These are phyloP conservation scores for Sungouiozyma intestinalis DNA, from an alignment of 805 yeast genomes.

Conservation along the genomic window DNA sequence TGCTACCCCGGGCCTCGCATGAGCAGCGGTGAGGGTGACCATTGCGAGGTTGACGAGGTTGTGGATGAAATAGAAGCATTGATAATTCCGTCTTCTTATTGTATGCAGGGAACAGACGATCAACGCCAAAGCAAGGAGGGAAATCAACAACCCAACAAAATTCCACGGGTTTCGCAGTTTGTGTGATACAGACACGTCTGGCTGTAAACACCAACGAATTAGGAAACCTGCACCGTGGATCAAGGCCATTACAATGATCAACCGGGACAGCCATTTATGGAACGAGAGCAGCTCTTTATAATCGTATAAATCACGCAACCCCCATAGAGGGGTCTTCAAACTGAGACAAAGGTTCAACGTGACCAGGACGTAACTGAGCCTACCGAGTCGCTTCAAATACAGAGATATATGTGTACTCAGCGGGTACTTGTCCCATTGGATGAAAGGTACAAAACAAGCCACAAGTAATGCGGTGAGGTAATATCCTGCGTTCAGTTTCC, in stretches of 20 bases:
- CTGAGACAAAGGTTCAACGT: constrained; percentile 49
- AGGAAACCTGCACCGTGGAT: constrained; percentile 47
- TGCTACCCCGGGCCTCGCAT: constrained; percentile 62
- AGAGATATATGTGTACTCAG: constrained; percentile 17
- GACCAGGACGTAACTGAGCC: constrained; percentile 47
- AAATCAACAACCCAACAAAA: constrained; percentile 41
- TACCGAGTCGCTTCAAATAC: constrained; percentile 47
- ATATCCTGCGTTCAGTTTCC: constrained; percentile 25
- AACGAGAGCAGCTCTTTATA: constrained; percentile 46
- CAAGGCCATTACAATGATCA: constrained; percentile 36
- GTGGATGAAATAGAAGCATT: constrained; percentile 47
- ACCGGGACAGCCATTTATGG: constrained; percentile 65
- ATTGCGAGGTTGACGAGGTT: constrained; percentile 38
- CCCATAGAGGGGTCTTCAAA: constrained; percentile 44
- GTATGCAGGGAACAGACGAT: constrained; percentile 38
- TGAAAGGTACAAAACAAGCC: constrained; percentile 29
- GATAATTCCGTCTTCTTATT: constrained; percentile 41
- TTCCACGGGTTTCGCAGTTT: constrained; percentile 29
- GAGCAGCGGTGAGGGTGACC: constrained; percentile 39
- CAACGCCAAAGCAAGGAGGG: constrained; percentile 30
- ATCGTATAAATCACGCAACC: constrained; percentile 28
- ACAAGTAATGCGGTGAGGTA: constrained; percentile 29
- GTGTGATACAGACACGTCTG: constrained; percentile 29
- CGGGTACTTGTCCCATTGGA: constrained; percentile 20
- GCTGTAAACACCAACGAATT: constrained; percentile 36